These are phyloP conservation scores for Globisporangium cylindrosporum DNA, from an alignment of 352 stramenopile genomes.

Conservation along the genomic window DNA sequence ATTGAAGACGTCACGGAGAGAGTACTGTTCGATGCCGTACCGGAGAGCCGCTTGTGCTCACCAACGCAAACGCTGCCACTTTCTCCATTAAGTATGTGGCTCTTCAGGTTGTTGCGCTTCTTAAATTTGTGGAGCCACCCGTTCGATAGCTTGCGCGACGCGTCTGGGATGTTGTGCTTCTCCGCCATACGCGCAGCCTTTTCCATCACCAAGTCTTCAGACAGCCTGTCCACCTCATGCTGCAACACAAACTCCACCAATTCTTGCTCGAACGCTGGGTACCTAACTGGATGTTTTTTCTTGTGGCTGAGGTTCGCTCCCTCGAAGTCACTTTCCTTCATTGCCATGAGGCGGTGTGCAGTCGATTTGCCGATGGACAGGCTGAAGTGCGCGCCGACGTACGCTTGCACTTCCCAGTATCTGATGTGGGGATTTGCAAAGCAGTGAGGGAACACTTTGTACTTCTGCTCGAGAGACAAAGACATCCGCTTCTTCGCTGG, in stretches of 20 bases:
- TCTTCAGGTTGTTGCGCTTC: background rate
- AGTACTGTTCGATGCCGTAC: background rate
- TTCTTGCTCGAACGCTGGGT: background rate
- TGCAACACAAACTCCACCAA: background rate
- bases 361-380: background rate
- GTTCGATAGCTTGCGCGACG: background rate
- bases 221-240: background rate
- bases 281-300: background rate
- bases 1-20: background rate
- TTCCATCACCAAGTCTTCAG: constrained; percentile 1
- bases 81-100: background rate
- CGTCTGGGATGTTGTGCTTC: background rate
- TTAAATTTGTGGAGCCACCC: background rate
- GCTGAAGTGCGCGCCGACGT: background rate
- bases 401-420: background rate
- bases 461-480: background rate
- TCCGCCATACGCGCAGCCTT: background rate
- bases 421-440: background rate
- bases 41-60: background rate
- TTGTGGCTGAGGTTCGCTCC: background rate
- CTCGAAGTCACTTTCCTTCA: background rate
- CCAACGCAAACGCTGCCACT: background rate
- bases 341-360: background rate
- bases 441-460: constrained; percentile 1
- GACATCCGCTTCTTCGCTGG: background rate